phyloP scores from a whole-genome alignment of 2,329 filamentous ascomycete species.

The Pleurostoma richardsiae region DNA sequence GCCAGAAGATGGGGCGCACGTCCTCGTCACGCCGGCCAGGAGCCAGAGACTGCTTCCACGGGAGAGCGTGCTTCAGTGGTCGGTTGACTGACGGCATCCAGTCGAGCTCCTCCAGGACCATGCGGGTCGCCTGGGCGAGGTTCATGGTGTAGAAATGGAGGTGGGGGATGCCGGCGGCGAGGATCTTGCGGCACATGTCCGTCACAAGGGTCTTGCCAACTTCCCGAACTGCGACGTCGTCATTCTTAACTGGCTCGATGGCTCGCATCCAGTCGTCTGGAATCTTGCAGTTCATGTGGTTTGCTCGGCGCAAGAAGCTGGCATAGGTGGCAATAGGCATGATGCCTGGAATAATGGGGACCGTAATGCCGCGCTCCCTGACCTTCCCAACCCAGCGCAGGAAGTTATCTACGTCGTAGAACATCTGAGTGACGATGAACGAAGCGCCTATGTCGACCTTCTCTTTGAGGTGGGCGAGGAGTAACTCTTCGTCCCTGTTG shows the following conservation, averaged over 20 bases:
- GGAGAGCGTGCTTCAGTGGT: slow-evolving; percentile 82
- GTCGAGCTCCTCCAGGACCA: slow-evolving; percentile 86
- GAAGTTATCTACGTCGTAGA: slow-evolving; percentile 97
- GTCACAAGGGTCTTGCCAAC: slow-evolving; percentile 84
- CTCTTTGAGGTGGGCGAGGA: slow-evolving; percentile 92
- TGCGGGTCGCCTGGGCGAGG: slow-evolving; percentile 84
- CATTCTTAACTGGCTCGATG: slow-evolving; percentile 92
- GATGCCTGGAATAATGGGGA: slow-evolving; percentile 72
- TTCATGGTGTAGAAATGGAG: slow-evolving; percentile 99
- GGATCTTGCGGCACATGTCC: slow-evolving; percentile 81
- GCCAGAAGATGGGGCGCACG: slow-evolving; percentile 97
- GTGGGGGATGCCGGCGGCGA: slow-evolving; percentile 77
- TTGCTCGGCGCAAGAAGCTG: slow-evolving; percentile 83
- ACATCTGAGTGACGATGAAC: slow-evolving; percentile 99
- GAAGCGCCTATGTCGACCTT: slow-evolving; percentile 92
- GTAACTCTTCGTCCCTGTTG: slow-evolving; percentile 75
- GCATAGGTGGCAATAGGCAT: slow-evolving; percentile 97
- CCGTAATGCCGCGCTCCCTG: slow-evolving; percentile 73
- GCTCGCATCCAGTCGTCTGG: slow-evolving; percentile 75
- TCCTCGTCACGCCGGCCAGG: slow-evolving; percentile 88
- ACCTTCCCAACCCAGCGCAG: slow-evolving; percentile 85
- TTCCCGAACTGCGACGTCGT: slow-evolving; percentile 87
- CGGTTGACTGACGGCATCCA: slow-evolving; percentile 73
- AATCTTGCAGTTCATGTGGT: slow-evolving; percentile 84
- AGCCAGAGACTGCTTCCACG: slow-evolving; percentile 92